Evolutionary conservation across 805 yeast species (phyloP).

Genomic region (Candida adriatica): DNA sequence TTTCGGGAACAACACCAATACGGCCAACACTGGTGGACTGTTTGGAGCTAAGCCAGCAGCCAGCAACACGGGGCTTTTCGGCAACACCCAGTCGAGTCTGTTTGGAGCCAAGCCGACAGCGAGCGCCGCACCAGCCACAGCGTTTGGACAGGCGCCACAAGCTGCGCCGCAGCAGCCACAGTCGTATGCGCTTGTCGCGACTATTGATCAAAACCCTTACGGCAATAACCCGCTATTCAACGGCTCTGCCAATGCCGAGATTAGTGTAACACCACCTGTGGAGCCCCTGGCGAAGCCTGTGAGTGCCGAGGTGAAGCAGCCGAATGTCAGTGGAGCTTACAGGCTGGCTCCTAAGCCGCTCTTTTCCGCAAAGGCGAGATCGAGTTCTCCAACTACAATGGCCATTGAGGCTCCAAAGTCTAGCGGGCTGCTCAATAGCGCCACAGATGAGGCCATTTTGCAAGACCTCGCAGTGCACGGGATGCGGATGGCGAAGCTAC

Average conservation of each 20-base stretch:
- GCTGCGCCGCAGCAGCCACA: slow-evolving; percentile 19
- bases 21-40: no score
- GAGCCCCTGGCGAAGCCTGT: slow-evolving; percentile 45
- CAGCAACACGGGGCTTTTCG: no score
- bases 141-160: slow-evolving; percentile 17
- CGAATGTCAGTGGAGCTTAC: slow-evolving; percentile 53
- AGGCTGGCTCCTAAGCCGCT: slow-evolving; percentile 60
- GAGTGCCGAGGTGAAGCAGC: slow-evolving; percentile 46
- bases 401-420: background rate
- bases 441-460: slow-evolving; percentile 62
- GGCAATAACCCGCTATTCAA: slow-evolving; percentile 69
- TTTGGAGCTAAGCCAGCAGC: no score
- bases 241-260: slow-evolving; percentile 29
- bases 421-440: slow-evolving; percentile 31
- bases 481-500: slow-evolving; percentile 1
- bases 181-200: slow-evolving; percentile 21
- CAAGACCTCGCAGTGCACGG: slow-evolving; percentile 23
- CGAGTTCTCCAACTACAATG: slow-evolving; percentile 2
- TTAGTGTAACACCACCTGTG: slow-evolving; percentile 29
- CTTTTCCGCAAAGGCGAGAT: slow-evolving; percentile 26
- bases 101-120: no score
- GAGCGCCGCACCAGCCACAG: no score
- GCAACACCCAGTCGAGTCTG: no score
- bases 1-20: no score
- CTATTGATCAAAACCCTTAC: slow-evolving; percentile 58